phyloP scores from a whole-genome alignment of 441 rosid species.

The Aleurites moluccanus region DNA sequence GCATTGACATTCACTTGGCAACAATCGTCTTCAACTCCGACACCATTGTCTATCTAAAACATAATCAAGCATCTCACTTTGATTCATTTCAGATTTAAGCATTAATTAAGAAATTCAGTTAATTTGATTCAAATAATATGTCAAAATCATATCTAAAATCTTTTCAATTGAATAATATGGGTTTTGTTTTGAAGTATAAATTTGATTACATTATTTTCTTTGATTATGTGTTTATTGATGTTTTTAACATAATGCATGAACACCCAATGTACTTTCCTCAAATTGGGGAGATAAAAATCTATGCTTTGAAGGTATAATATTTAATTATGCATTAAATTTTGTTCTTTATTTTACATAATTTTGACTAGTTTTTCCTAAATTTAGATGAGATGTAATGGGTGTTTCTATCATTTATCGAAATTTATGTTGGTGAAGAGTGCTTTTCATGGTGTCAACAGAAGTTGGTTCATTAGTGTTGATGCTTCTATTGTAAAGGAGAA shows the following conservation, averaged over 20 bases:
- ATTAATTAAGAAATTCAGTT: background rate
- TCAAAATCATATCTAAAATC: background rate
- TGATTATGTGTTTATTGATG: background rate
- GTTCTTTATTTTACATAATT: background rate
- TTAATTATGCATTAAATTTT: background rate
- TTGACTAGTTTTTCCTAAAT: background rate
- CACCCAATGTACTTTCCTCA: slow-evolving; percentile 52
- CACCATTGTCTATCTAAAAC: slow-evolving; percentile 52
- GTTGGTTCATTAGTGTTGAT: slow-evolving; percentile 58
- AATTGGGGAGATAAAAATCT: slow-evolving; percentile 42
- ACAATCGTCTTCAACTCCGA: slow-evolving; percentile 45
- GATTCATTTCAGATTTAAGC: background rate
- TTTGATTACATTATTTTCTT: background rate
- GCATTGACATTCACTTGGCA: slow-evolving; percentile 53
- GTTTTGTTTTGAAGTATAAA: background rate
- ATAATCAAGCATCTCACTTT: slow-evolving; percentile 21
- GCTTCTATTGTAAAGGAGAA: slow-evolving; percentile 31
- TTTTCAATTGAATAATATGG: background rate
- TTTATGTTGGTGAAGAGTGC: slow-evolving; percentile 48
- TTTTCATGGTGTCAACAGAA: slow-evolving; percentile 36
- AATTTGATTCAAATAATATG: background rate
- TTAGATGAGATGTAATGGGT: slow-evolving; percentile 57
- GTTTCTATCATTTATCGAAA: slow-evolving; percentile 46
- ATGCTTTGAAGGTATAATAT: slow-evolving; percentile 46
- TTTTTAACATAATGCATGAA: slow-evolving; percentile 30